phyloP scores from a whole-genome alignment of 1,139 yeast species.

The Zhuliangozyma parablackwelliae region DNA sequence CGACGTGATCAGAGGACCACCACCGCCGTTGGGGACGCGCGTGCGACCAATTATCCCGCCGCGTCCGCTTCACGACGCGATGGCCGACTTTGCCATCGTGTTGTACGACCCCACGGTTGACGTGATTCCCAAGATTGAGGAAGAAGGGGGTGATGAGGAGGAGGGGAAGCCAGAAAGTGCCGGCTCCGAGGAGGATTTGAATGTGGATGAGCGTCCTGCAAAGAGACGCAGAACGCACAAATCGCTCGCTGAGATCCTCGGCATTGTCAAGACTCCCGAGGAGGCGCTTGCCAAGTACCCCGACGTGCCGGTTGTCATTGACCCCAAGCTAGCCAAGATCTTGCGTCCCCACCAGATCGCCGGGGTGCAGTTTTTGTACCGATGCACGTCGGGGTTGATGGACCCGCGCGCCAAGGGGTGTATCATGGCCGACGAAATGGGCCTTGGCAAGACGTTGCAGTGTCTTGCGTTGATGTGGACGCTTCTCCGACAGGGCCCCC shows the following conservation, averaged over 20 bases:
- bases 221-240: conserved; percentile 41
- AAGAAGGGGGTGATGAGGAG: conserved; percentile 13
- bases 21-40: conserved; percentile 80
- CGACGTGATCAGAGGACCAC: conserved; percentile 38
- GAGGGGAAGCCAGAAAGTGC: conserved; percentile 8
- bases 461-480: conserved; percentile 96
- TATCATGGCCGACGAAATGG: conserved; percentile 99
- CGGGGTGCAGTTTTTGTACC: conserved; percentile 85
- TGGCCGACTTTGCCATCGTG: conserved; percentile 90
- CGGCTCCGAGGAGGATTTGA: conserved; percentile 12
- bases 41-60: conserved; percentile 71
- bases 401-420: conserved; percentile 91
- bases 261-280: conserved; percentile 54
- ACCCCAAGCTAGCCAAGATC: conserved; percentile 79
- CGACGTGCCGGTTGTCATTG: conserved; percentile 94
- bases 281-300: conserved; percentile 53
- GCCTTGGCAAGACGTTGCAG: conserved; percentile 92
- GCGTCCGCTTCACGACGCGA: conserved; percentile 88
- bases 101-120: conserved; percentile 93
- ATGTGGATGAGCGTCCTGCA: conserved; percentile 10
- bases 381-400: conserved; percentile 86
- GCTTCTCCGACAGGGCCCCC: conserved; percentile 80
- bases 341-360: conserved; percentile 95
- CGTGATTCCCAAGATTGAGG: conserved; percentile 46
- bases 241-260: conserved; percentile 77